Conservation (phyloP, 2,329 filamentous ascomycete species). For the Kalmusia sp. region DNA sequence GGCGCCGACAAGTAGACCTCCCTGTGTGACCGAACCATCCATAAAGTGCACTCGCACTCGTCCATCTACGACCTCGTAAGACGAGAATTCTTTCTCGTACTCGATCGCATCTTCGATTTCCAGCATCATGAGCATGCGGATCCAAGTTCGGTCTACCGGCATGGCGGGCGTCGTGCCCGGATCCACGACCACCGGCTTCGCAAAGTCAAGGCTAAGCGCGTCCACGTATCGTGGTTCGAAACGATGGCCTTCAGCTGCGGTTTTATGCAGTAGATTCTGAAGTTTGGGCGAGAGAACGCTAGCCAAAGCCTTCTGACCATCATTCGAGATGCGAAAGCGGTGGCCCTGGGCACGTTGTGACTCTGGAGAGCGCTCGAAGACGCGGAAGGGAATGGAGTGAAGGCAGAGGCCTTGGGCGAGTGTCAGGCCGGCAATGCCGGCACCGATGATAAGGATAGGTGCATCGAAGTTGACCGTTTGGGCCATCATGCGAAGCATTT, state of each 20-base stretch:
- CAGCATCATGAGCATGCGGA: slow-evolving; percentile 33
- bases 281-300: slow-evolving; percentile 12
- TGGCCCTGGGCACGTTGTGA: slow-evolving; percentile 15
- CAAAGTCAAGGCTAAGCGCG: slow-evolving; percentile 12
- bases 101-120: slow-evolving; percentile 34
- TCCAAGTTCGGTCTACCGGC: slow-evolving; percentile 40
- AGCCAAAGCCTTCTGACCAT: slow-evolving; percentile 1
- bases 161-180: slow-evolving; percentile 18
- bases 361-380: slow-evolving; percentile 17
- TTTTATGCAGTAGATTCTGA: slow-evolving; percentile 9
- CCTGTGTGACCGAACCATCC: slow-evolving; percentile 10
- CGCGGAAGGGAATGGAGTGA: slow-evolving; percentile 16
- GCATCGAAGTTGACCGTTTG: not conserved
- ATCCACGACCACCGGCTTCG: slow-evolving; percentile 5
- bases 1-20: slow-evolving; percentile 12
- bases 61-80: slow-evolving; percentile 23
- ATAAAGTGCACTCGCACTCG: slow-evolving; percentile 14
- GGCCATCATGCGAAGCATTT: not conserved
- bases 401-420: slow-evolving; percentile 19
- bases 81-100: slow-evolving; percentile 40
- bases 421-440: slow-evolving; percentile 17
- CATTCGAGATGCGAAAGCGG: slow-evolving; percentile 17
- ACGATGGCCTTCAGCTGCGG: slow-evolving; percentile 1
- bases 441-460: slow-evolving; percentile 18
- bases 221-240: slow-evolving; percentile 20